Conservation (phyloP, 352 stramenopile species). For the Lagenidium sp. region DNA sequence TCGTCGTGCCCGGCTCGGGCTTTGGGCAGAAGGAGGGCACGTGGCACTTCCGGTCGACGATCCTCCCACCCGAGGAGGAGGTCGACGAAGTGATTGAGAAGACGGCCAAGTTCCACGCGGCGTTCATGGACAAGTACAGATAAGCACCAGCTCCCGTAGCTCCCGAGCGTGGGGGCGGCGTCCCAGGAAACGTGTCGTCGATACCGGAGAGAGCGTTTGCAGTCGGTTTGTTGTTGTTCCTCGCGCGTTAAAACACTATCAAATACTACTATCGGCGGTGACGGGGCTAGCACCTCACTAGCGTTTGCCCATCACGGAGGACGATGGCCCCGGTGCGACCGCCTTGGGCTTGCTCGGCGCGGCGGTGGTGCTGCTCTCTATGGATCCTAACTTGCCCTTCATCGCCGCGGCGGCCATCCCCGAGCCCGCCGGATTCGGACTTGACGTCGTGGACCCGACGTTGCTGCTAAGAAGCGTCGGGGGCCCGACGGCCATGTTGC, state of each 20-base stretch:
- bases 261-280: slow-evolving; percentile 3
- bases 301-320: slow-evolving; percentile 15
- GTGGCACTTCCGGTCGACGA: slow-evolving; percentile 98
- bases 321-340: too few species aligned
- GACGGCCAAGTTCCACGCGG: slow-evolving; percentile 92
- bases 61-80: slow-evolving; percentile 95
- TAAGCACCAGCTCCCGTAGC: too few species aligned
- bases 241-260: too few species aligned
- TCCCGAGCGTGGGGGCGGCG: too few species aligned
- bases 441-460: slow-evolving; percentile 1
- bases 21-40: slow-evolving; percentile 96
- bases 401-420: slow-evolving; percentile 16
- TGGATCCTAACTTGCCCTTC: slow-evolving; percentile 26
- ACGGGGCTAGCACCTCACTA: too few species aligned
- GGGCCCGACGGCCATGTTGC: too few species aligned
- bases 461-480: too few species aligned
- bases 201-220: too few species aligned
- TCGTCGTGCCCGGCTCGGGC: slow-evolving; percentile 96
- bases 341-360: slow-evolving; percentile 22
- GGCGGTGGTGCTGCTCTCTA: slow-evolving; percentile 15
- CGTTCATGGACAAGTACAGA: slow-evolving; percentile 95
- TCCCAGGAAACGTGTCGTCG: too few species aligned
- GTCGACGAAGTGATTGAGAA: slow-evolving; percentile 93
- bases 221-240: too few species aligned
- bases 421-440: slow-evolving; percentile 8